phyloP scores from a whole-genome alignment of 805 yeast species.

The Teunomyces tritomae region DNA sequence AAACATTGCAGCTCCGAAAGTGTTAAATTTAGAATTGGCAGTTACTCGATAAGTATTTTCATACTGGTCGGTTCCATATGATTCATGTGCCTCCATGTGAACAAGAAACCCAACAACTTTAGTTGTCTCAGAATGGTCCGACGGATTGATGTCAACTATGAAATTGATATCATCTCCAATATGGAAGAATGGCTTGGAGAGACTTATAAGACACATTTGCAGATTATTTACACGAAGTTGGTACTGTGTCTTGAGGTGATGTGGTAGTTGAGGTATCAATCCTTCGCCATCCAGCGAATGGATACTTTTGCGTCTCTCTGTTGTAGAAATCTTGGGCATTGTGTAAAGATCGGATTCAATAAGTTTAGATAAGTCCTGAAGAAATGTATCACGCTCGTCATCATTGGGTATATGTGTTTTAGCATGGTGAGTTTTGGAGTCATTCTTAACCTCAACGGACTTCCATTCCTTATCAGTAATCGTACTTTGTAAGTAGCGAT shows the following conservation, averaged over 20 bases:
- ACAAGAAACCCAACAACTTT: slow-evolving; percentile 32
- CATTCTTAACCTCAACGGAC: slow-evolving; percentile 7
- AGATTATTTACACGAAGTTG: slow-evolving; percentile 34
- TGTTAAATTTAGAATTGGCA: slow-evolving; percentile 31
- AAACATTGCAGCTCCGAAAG: slow-evolving; percentile 28
- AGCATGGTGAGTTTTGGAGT: neutral
- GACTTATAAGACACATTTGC: slow-evolving; percentile 29
- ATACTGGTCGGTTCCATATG: slow-evolving; percentile 16
- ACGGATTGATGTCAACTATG: slow-evolving; percentile 26
- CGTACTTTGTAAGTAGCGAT: slow-evolving; percentile 23
- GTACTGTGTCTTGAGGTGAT: slow-evolving; percentile 32
- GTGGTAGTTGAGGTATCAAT: slow-evolving; percentile 24
- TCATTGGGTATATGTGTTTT: neutral
- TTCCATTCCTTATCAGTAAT: slow-evolving; percentile 30
- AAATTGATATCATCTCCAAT: slow-evolving; percentile 40
- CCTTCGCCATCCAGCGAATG: slow-evolving; percentile 13
- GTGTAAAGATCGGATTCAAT: slow-evolving; percentile 31
- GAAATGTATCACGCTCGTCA: slow-evolving; percentile 16
- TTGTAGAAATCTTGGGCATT: slow-evolving; percentile 32
- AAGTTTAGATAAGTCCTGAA: slow-evolving; percentile 30
- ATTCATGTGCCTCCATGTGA: slow-evolving; percentile 41
- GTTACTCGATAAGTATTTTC: slow-evolving; percentile 33
- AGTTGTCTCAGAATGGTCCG: slow-evolving; percentile 11
- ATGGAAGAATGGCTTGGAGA: slow-evolving; percentile 35
- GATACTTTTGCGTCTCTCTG: slow-evolving; percentile 31